Percentiles rank a stretch among this genome's conserved stretches.
phyloP scores from a whole-genome alignment of 768 basidiomycete species.

The Auriscalpium vulgare region DNA sequence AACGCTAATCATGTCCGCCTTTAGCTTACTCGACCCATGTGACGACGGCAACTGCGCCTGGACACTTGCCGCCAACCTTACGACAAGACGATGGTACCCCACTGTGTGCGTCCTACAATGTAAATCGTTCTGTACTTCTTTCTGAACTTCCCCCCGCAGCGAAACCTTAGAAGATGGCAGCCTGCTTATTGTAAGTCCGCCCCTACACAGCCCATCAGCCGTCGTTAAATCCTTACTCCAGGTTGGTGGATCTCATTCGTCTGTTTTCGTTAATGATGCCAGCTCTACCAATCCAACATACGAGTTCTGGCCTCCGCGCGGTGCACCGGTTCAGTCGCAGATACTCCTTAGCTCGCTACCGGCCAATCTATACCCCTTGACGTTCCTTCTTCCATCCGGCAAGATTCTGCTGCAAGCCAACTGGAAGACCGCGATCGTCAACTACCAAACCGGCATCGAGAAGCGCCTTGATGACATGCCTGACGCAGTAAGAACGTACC shows the following conservation, averaged over 20 bases:
- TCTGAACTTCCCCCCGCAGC: constrained; percentile 21
- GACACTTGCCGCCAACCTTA: constrained; percentile 35
- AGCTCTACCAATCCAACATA: constrained; percentile 72
- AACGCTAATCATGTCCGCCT: no score
- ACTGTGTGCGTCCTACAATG: constrained; percentile 39
- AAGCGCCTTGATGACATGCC: constrained; percentile 56
- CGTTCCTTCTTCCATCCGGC: constrained; percentile 66
- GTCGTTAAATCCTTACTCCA: constrained; percentile 17
- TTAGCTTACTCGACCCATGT: constrained; percentile 59
- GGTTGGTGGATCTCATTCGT: constrained; percentile 53
- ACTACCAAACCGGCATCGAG: constrained; percentile 52
- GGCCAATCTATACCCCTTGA: constrained; percentile 69
- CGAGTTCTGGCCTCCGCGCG: constrained; percentile 67
- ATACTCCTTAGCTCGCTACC: constrained; percentile 66
- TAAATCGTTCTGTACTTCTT: neutral
- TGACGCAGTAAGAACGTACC: constrained; percentile 70
- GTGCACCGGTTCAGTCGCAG: constrained; percentile 44
- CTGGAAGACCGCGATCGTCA: constrained; percentile 54
- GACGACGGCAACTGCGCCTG: constrained; percentile 61
- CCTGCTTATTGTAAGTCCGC: constrained; percentile 46
- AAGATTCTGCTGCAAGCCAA: constrained; percentile 57
- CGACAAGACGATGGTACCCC: constrained; percentile 70
- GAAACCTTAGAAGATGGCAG: constrained; percentile 61
- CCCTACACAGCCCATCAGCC: neutral
- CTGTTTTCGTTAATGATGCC: constrained; percentile 68